phyloP scores from a whole-genome alignment of 768 basidiomycete species.

The Lentinula sp. region DNA sequence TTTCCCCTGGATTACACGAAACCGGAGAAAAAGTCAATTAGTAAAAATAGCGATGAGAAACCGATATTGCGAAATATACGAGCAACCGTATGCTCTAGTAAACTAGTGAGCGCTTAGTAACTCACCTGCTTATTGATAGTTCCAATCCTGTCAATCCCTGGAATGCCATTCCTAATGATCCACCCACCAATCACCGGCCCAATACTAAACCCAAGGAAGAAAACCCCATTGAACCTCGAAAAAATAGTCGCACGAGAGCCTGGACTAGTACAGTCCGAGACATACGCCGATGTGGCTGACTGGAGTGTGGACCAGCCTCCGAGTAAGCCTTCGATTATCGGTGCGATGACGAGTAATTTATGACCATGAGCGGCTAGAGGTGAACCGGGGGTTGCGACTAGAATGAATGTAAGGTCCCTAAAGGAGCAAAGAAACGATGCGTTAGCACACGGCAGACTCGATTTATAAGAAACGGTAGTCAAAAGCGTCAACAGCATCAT shows the following conservation, averaged over 20 bases:
- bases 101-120: no score
- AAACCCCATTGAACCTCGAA: conserved; percentile 71
- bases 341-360: conserved; percentile 71
- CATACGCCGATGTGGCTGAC: conserved; percentile 73
- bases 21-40: neutral
- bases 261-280: conserved; percentile 80
- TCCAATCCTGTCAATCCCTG: conserved; percentile 10
- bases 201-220: conserved; percentile 68
- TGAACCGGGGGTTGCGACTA: conserved; percentile 68
- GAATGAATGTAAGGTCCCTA: conserved; percentile 81
- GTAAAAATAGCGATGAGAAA: neutral
- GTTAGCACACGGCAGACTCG: neutral
- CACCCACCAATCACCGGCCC: conserved; percentile 74
- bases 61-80: neutral
- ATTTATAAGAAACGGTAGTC: neutral
- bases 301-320: conserved; percentile 81
- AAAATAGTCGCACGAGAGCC: conserved; percentile 74
- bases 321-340: conserved; percentile 74
- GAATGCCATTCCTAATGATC: conserved; percentile 35
- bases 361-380: conserved; percentile 63
- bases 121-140: neutral
- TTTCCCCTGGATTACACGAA: conserved; percentile 6
- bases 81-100: neutral
- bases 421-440: conserved; percentile 6
- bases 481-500: neutral